Evolutionary conservation across 2,329 filamentous ascomycete genomes (phyloP), one percentile per base, ranked within the genome.

Genomic region (Cercospora beticola): DNA sequence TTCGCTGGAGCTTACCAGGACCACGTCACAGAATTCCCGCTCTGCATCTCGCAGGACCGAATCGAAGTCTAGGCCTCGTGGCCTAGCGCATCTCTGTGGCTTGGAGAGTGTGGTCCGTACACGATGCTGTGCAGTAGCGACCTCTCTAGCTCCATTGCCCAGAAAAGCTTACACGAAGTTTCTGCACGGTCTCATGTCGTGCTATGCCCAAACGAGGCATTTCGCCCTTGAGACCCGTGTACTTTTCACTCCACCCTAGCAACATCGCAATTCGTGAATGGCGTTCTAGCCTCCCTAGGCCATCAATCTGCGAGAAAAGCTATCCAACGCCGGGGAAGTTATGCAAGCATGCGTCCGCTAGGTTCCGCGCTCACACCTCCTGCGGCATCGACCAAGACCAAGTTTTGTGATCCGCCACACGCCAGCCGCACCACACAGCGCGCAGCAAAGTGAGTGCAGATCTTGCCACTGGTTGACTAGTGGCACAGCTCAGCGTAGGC

Each of bases 101-200:
- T 68, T 60, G 54, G 52, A 62, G 30, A 18, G 3, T 43, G 59
- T 67, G 68, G 59, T 62, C 66, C 59, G 62, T 64, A 67, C 56
- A 71, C 68, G 70, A 72, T 72, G 67, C 70, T 68, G 70, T 71
- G 70, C 70, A 72, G 62, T 72, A 71, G 70, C 62, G 43, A 21
- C 14, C 16, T 31, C 23, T 21, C 64, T 59, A 60, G 66, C 65
- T 62, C 21, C 40, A 64, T 31, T 33, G 57, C 56, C 46, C 54
- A 54, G 46, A 49, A 36, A 67, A 70, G 56, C 68, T 67, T 63
- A 23, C 33, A 61, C 62, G 66, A 64, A 61, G 58, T 68, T 46
- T 64, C 64, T 67, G 67, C 66, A 62, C 40, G 56, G 23, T 66
- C 49, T 28, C 52, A 30, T 33, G 57, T 54, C 43, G 63, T 62